Evolutionary conservation across 2,329 filamentous ascomycete genomes (phyloP), one percentile per base, ranked within the genome.

Genomic region (Colletotrichum eremochloae): DNA sequence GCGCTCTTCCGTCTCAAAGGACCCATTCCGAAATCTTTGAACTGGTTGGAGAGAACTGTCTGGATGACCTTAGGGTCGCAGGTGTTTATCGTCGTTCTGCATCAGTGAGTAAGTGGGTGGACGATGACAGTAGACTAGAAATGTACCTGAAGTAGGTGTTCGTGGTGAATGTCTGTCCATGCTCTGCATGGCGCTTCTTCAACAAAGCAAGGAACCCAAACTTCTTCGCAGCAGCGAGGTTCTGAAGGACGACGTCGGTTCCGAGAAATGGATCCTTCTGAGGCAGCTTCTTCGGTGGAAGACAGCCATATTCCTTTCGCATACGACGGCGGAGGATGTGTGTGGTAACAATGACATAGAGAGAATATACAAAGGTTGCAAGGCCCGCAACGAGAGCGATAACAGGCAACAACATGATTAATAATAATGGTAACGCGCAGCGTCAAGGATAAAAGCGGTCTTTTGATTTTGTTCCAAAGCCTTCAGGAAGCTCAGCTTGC

Each of bases 31-130:
- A 85, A 91, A 68, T 90, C 86, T 5, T 82, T 78, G 70, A 88
- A 89, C 33, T 86, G 84, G 1, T 83, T 83, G 0, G 87, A 85
- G 2, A 91, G 82, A 3, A 90, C 82, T 2, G 87, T 84, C 74
- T 89, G 87, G 61, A 90, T 81, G 72, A 90, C 90, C 15, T 84
- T 83, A 1, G 84, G 81, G 31, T 89, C 87, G 48, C 81, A 78
- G 2, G 83, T 68, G 52, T 68, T 68, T n/a, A 68, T 68, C 18
- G 67, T 68, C 3, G 67, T 68, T n/a, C n/a, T n/a, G n/a, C n/a
- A n/a, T n/a, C n/a, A n/a, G n/a, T n/a, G n/a, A n/a, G n/a, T n/a
- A n/a, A n/a, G n/a, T n/a, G n/a, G n/a, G n/a, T n/a, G n/a, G n/a
- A n/a, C n/a, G n/a, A n/a, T n/a, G n/a, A n/a, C n/a, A n/a, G n/a